These are phyloP conservation scores for Pholiota molesta DNA, from an alignment of 768 basidiomycete genomes.

Conservation along the genomic window DNA sequence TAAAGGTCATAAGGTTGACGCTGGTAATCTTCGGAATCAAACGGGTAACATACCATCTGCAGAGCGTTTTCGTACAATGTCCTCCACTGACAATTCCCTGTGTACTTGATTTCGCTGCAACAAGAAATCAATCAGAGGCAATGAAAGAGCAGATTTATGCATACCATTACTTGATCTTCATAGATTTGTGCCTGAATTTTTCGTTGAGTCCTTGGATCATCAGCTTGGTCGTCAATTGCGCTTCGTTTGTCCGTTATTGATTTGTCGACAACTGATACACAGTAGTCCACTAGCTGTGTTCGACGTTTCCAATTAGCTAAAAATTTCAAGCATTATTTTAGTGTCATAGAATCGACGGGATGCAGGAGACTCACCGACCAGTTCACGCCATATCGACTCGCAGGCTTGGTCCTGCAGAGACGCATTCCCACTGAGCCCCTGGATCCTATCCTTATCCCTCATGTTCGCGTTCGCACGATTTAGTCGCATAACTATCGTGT, in stretches of 20 bases:
- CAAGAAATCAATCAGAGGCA: not conserved
- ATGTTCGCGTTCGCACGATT: conserved; percentile 79
- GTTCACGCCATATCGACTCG: conserved; percentile 74
- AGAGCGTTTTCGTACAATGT: conserved; percentile 69
- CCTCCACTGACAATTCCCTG: conserved; percentile 74
- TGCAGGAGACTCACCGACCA: conserved; percentile 60
- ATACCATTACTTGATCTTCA: conserved; percentile 73
- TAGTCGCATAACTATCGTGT: conserved; percentile 77
- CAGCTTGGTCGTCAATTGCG: conserved; percentile 42
- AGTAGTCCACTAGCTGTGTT: conserved; percentile 75
- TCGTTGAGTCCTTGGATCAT: conserved; percentile 48
- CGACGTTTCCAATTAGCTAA: conserved; percentile 73
- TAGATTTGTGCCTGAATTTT: conserved; percentile 59
- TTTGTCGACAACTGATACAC: conserved; percentile 69
- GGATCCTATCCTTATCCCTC: conserved; percentile 66
- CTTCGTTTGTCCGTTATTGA: conserved; percentile 59
- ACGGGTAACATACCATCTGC: conserved; percentile 59
- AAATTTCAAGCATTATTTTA: conserved; percentile 14
- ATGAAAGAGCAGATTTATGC: not conserved
- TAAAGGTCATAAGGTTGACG: not conserved
- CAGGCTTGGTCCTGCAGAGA: conserved; percentile 77
- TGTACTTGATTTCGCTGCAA: conserved; percentile 70
- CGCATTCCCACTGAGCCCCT: conserved; percentile 44
- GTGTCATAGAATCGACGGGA: conserved; percentile 18
- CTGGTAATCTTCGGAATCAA: not conserved